phyloP scores from a whole-genome alignment of 2,329 filamentous ascomycete genomes.

The Penicillium sp. region DNA sequence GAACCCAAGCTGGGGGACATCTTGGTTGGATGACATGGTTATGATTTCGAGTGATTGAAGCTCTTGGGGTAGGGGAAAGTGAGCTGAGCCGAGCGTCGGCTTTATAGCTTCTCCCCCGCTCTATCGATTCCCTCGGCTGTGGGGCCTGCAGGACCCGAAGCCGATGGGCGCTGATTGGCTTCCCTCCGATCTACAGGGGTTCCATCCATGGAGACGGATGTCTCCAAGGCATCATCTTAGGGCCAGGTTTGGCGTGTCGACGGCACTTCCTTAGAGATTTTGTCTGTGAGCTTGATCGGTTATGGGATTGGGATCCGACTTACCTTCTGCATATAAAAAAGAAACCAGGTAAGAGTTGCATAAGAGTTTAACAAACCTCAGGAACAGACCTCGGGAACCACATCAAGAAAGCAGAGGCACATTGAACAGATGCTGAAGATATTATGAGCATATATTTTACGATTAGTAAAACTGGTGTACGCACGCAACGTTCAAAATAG shows the following conservation, averaged over 20 bases:
- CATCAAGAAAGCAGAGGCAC: no score
- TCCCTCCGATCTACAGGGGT: neutral
- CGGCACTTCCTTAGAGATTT: neutral
- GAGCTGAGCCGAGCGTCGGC: neutral
- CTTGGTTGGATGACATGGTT: slow-evolving; percentile 1
- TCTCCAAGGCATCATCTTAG: no score
- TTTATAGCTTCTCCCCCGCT: neutral
- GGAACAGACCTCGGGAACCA: no score
- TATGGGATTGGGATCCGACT: neutral
- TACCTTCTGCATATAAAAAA: neutral
- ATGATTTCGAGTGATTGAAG: neutral
- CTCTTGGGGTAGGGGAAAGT: neutral
- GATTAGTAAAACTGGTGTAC: no score
- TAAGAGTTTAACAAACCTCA: no score
- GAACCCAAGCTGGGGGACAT: slow-evolving; percentile 28
- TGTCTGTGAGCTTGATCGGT: neutral
- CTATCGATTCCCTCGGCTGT: neutral
- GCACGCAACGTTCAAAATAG: no score
- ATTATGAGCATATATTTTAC: no score
- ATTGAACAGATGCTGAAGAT: no score
- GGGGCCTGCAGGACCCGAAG: neutral
- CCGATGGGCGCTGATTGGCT: neutral
- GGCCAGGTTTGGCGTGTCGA: no score
- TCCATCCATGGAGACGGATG: neutral
- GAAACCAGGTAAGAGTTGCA: no score